Percentiles rank a stretch among this genome's conserved stretches.
phyloP scores from a whole-genome alignment of 2,329 filamentous ascomycete genomes.

The Penicillium sp. region DNA sequence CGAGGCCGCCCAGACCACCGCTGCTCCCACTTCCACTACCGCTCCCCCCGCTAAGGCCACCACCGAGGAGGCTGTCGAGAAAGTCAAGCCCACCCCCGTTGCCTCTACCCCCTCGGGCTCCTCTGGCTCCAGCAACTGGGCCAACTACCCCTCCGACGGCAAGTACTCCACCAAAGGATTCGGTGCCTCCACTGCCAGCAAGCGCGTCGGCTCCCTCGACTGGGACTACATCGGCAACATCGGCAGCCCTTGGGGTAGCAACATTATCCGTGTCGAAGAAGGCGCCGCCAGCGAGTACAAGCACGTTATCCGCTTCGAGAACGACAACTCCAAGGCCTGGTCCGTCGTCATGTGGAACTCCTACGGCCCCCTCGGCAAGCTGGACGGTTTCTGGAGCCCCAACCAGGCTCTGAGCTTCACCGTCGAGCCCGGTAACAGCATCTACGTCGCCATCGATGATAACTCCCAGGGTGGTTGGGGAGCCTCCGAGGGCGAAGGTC shows the following conservation, averaged over 20 bases:
- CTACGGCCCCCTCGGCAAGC: slow-evolving; percentile 30
- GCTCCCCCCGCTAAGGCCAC: slow-evolving; percentile 5
- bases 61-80: too few species aligned
- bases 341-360: slow-evolving; percentile 44
- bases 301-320: slow-evolving; percentile 36
- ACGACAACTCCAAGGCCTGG: slow-evolving; percentile 33
- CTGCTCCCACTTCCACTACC: slow-evolving; percentile 15
- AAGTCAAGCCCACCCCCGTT: slow-evolving; percentile 13
- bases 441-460: slow-evolving; percentile 40
- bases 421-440: slow-evolving; percentile 29
- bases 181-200: slow-evolving; percentile 26
- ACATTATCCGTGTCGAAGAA: slow-evolving; percentile 39
- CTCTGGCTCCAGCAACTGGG: slow-evolving; percentile 22
- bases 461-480: slow-evolving; percentile 40
- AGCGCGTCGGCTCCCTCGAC: slow-evolving; percentile 18
- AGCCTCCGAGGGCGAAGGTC: slow-evolving; percentile 26
- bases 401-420: slow-evolving; percentile 35
- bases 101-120: slow-evolving; percentile 2
- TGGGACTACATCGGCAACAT: slow-evolving; percentile 36
- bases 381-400: slow-evolving; percentile 37
- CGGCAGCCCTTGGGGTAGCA: slow-evolving; percentile 41
- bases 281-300: slow-evolving; percentile 34
- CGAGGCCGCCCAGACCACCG: slow-evolving; percentile 2
- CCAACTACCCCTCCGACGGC: slow-evolving; percentile 19
- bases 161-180: slow-evolving; percentile 32